Evolutionary conservation across 441 rosid genomes (phyloP).

Genomic region (Codiaeum variegatum): DNA sequence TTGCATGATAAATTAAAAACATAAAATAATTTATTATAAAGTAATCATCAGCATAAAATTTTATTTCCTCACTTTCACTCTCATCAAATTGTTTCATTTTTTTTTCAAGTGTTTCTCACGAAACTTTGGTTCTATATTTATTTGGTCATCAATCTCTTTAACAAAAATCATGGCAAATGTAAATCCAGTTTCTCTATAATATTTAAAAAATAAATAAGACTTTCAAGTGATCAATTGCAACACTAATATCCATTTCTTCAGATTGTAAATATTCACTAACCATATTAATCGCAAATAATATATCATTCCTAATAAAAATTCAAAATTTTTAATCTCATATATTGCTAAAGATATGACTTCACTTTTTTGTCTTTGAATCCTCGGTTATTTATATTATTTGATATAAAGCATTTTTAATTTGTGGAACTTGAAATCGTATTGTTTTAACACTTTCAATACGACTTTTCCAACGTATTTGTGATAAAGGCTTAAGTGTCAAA

Average conservation of each 20-base stretch:
- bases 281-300: background rate
- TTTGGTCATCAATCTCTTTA: no score
- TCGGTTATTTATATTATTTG: background rate
- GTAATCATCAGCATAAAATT: no score
- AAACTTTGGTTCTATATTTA: no score
- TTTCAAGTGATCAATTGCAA: background rate
- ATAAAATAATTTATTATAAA: no score
- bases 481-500: background rate
- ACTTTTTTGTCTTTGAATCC: background rate
- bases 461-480: background rate
- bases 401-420: background rate
- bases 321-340: background rate
- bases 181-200: no score
- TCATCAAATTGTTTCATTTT: no score
- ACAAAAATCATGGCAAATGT: no score
- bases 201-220: background rate
- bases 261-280: background rate
- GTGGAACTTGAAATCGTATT: background rate
- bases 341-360: background rate
- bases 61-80: no score
- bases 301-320: background rate
- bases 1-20: no score
- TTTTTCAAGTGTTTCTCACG: no score
- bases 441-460: background rate
- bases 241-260: background rate